A percentile compares a stretch with the other conserved stretches of the same genome.
phyloP scores from a whole-genome alignment of 2,329 filamentous ascomycete species.

The Periconia macrospinosa region DNA sequence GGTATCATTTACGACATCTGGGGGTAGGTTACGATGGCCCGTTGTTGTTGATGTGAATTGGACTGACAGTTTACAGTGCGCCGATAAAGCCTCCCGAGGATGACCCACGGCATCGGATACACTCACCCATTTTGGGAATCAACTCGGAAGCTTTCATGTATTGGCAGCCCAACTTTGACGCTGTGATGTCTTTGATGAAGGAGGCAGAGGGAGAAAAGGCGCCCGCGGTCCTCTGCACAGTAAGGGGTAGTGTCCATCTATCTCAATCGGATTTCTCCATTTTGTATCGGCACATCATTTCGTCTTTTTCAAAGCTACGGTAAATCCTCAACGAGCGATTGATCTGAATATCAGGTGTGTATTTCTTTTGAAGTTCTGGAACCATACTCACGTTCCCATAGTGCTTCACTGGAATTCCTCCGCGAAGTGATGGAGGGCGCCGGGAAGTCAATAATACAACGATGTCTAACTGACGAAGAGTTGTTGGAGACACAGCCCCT shows the following conservation, averaged over 20 bases:
- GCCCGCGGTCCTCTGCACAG: conserved; percentile 51
- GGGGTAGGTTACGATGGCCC: conserved; percentile 44
- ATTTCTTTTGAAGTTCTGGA: background rate
- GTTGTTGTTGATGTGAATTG: background rate
- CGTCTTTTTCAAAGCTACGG: conserved; percentile 62
- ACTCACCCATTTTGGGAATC: conserved; percentile 63
- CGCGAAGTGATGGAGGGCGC: conserved; percentile 50
- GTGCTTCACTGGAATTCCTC: conserved; percentile 65
- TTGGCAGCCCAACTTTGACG: conserved; percentile 66
- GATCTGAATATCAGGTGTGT: conserved; percentile 60
- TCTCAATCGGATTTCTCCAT: conserved; percentile 69
- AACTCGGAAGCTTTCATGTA: conserved; percentile 72
- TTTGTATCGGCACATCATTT: conserved; percentile 62
- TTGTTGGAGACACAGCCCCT: conserved; percentile 51
- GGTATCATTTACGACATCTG: conserved; percentile 69
- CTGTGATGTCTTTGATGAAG: conserved; percentile 58
- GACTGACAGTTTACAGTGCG: conserved; percentile 43
- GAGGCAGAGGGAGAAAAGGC: conserved; percentile 55
- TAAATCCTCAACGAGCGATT: conserved; percentile 64
- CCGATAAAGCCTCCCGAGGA: conserved; percentile 47
- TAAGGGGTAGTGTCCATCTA: conserved; percentile 65
- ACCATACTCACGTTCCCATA: conserved; percentile 1
- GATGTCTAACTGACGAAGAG: conserved; percentile 57
- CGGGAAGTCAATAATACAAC: conserved; percentile 50
- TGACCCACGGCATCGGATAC: conserved; percentile 50